These are phyloP conservation scores for Rhizopogon vesiculosus DNA, from an alignment of 768 basidiomycete species.

Conservation along the genomic window DNA sequence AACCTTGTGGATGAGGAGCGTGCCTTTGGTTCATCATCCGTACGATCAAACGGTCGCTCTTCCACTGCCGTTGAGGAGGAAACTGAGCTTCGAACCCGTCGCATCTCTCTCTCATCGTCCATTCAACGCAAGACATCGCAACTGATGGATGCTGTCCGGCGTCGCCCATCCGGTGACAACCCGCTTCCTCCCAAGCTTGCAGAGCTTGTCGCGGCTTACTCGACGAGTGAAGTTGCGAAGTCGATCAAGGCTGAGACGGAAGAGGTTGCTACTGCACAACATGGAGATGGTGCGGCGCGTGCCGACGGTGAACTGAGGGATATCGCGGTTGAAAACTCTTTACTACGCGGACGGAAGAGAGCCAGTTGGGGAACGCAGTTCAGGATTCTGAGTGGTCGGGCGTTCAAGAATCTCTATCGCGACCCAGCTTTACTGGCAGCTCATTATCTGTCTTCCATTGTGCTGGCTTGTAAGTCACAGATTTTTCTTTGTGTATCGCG, in stretches of 20 bases:
- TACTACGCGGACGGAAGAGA: slow-evolving; percentile 69
- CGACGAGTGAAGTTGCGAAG: slow-evolving; percentile 58
- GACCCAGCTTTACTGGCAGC: slow-evolving; percentile 89
- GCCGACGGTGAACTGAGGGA: slow-evolving; percentile 51
- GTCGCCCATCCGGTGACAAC: slow-evolving; percentile 23
- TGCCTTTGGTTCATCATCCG: slow-evolving; percentile 40
- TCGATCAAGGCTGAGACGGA: slow-evolving; percentile 61
- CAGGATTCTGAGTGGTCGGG: slow-evolving; percentile 87
- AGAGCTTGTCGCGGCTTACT: slow-evolving; percentile 69
- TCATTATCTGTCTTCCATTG: slow-evolving; percentile 84
- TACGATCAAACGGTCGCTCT: slow-evolving; percentile 31
- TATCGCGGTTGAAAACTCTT: slow-evolving; percentile 59
- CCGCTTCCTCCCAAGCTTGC: slow-evolving; percentile 52
- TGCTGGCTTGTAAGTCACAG: slow-evolving; percentile 66
- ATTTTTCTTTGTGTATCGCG: not conserved
- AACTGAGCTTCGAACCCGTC: slow-evolving; percentile 47
- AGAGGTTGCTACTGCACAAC: slow-evolving; percentile 25
- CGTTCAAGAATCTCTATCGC: slow-evolving; percentile 97
- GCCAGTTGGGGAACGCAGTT: slow-evolving; percentile 92
- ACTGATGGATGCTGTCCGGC: slow-evolving; percentile 53
- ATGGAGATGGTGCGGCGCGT: slow-evolving; percentile 14
- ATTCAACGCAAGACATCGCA: slow-evolving; percentile 74
- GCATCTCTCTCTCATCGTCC: slow-evolving; percentile 43
- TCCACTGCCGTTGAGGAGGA: slow-evolving; percentile 35
- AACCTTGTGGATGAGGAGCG: slow-evolving; percentile 70